Evolutionary conservation across 768 basidiomycete species (phyloP), one percentile per base, ranked within the genome.

Genomic region (Lentinula lateritia): DNA sequence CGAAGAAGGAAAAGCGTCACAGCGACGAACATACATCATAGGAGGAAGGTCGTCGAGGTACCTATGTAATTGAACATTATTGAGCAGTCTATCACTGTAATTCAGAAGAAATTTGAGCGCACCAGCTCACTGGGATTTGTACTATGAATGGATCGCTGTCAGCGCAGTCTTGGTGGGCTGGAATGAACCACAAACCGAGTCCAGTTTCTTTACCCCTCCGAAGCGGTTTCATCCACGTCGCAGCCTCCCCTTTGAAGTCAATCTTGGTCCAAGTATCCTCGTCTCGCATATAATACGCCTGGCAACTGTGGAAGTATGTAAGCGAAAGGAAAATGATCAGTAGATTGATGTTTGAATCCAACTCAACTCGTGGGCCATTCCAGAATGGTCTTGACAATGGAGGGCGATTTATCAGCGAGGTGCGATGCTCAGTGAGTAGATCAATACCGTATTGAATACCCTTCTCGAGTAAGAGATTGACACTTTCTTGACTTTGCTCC

Each of bases 201-300:
- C 86, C 86, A 0, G 89, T 90, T 53, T 80, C 78, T 20, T 85
- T 85, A 0, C 89, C 90, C 46, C 80, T 76, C 55, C 72, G 70
- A 8, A 91, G 78, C 0, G 89, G 89, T 66, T 87, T 82, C 89
- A 91, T 92, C 90, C 89, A 92, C 0, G 77, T 76, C 60, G 77
- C 69, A 2, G 90, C 88, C 18, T 79, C 66, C 10, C 80, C 76
- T 0, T 73, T 66, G 68, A 89, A 89, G 66, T 89, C 76, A 61
- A 92, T 90, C 70, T 88, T 88, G 18, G 83, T 84, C 89, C 89
- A 91, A 3, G 75, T 73, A 63, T 92, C 89, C 63, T 83, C 77
- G 63, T 87, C 84, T 38, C 88, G 79, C 39, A 89, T 74, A 67
- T 86, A 91, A 69, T 82, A 90, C 6, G 86, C 83, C 66, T 87